Evolutionary conservation across 768 basidiomycete genomes (phyloP).

Genomic region (Boletus edulis): DNA sequence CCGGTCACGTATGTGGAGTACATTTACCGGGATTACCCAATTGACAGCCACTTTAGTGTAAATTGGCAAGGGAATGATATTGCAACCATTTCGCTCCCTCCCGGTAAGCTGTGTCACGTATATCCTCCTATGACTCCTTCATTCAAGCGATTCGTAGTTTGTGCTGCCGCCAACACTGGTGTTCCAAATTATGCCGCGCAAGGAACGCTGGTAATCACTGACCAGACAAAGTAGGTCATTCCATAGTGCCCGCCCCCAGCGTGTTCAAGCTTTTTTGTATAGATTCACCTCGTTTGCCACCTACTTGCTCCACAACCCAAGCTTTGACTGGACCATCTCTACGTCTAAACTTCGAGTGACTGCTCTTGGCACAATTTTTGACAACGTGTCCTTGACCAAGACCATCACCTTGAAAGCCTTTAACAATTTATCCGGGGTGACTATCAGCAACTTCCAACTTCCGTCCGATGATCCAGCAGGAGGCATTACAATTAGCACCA

Average conservation of each 20-base stretch:
- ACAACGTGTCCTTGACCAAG: slow-evolving; percentile 61
- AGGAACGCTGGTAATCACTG: slow-evolving; percentile 54
- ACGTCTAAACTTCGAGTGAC: slow-evolving; percentile 59
- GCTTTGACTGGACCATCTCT: slow-evolving; percentile 70
- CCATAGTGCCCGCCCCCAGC: not conserved
- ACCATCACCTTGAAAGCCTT: slow-evolving; percentile 65
- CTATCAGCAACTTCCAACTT: slow-evolving; percentile 67
- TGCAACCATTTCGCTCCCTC: slow-evolving; percentile 59
- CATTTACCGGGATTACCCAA: not conserved
- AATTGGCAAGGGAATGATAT: slow-evolving; percentile 63
- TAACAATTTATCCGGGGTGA: slow-evolving; percentile 66
- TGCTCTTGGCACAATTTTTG: slow-evolving; percentile 69
- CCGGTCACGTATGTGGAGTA: slow-evolving; percentile 50
- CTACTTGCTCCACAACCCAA: slow-evolving; percentile 59
- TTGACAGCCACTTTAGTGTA: slow-evolving; percentile 39
- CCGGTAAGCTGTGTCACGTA: slow-evolving; percentile 36
- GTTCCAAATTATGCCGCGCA: slow-evolving; percentile 59
- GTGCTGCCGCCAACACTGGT: slow-evolving; percentile 63
- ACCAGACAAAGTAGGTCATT: slow-evolving; percentile 43
- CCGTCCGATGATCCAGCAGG: slow-evolving; percentile 66
- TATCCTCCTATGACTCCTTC: not conserved
- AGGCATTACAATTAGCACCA: slow-evolving; percentile 69
- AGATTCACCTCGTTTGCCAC: slow-evolving; percentile 68
- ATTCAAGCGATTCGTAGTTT: slow-evolving; percentile 40
- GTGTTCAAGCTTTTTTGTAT: not conserved